Conservation (phyloP, 202 grass and related monocot species). For the Cymbopogon flexuosus region DNA sequence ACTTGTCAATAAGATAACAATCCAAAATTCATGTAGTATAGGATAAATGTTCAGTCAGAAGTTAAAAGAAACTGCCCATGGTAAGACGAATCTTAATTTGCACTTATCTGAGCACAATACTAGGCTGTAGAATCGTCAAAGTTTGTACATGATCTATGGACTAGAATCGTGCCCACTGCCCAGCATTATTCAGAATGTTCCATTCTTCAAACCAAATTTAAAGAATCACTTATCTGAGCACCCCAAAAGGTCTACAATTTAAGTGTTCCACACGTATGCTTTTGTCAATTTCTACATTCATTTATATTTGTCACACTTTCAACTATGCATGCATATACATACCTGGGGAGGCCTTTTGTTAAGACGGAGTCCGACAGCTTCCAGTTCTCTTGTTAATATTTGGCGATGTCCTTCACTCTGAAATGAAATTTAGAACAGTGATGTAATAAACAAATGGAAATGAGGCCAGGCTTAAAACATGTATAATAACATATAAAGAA, state of each 20-base stretch:
- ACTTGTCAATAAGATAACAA: background rate
- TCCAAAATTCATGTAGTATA: background rate
- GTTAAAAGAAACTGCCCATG: background rate
- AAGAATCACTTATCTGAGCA: background rate
- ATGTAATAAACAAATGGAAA: constrained; percentile 25
- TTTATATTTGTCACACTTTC: background rate
- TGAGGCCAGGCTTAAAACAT: constrained; percentile 3
- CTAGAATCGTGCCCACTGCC: background rate
- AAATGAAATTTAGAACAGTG: constrained; percentile 39
- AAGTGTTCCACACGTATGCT: background rate
- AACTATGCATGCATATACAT: constrained; percentile 34
- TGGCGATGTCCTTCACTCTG: constrained; percentile 97
- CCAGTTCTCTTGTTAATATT: constrained; percentile 92
- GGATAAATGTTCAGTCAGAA: background rate
- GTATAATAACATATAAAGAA: background rate
- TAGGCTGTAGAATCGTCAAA: too few species aligned
- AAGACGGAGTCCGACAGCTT: constrained; percentile 91
- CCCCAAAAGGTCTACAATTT: background rate
- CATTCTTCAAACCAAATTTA: background rate
- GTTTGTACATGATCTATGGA: background rate
- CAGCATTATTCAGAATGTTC: background rate
- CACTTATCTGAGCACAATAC: too few species aligned
- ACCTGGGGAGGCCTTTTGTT: constrained; percentile 98
- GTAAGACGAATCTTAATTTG: background rate
- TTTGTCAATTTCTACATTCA: background rate